Conservation (phyloP, 2,329 filamentous ascomycete genomes). For the Knufia petricola region DNA sequence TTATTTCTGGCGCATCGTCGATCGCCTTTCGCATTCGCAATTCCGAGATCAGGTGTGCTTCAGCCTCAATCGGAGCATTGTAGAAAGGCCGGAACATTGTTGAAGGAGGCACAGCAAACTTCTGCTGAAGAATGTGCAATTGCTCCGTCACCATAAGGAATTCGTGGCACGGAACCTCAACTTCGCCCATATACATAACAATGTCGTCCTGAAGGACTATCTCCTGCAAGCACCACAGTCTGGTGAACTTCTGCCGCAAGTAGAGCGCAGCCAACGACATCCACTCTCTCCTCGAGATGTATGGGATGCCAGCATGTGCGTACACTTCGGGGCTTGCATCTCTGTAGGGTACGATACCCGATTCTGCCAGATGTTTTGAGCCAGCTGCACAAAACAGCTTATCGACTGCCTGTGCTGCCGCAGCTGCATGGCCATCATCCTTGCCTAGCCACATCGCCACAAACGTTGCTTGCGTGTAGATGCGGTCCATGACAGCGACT, state of each 20-base stretch:
- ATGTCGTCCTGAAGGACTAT: constrained; percentile 11
- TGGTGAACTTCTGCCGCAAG: constrained; percentile 13
- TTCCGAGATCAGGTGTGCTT: constrained; percentile 1
- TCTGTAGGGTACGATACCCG: constrained; percentile 6
- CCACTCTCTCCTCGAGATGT: constrained; percentile 12
- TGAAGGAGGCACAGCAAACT: neutral
- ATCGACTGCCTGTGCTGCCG: constrained; percentile 7
- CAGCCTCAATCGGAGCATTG: neutral
- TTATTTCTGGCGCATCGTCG: neutral
- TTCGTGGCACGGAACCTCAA: constrained; percentile 12
- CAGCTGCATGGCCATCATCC: constrained; percentile 7
- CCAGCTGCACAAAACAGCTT: constrained; percentile 10
- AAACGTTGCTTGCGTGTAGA: constrained; percentile 14
- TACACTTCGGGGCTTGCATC: neutral
- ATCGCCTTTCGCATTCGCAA: neutral
- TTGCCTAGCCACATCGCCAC: constrained; percentile 18
- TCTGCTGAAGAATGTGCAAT: neutral
- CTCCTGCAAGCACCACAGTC: constrained; percentile 16
- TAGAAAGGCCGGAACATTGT: constrained; percentile 2
- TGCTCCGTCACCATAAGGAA: constrained; percentile 9
- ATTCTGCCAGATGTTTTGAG: constrained; percentile 2
- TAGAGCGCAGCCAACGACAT: constrained; percentile 12
- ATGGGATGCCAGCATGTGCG: constrained; percentile 6
- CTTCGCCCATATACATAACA: constrained; percentile 11
- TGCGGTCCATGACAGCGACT: constrained; percentile 17